A percentile compares a stretch with the other conserved stretches of the same genome.
Evolutionary conservation across 129 eudicot species (phyloP).

Genomic region (Artemisia tridentata): DNA sequence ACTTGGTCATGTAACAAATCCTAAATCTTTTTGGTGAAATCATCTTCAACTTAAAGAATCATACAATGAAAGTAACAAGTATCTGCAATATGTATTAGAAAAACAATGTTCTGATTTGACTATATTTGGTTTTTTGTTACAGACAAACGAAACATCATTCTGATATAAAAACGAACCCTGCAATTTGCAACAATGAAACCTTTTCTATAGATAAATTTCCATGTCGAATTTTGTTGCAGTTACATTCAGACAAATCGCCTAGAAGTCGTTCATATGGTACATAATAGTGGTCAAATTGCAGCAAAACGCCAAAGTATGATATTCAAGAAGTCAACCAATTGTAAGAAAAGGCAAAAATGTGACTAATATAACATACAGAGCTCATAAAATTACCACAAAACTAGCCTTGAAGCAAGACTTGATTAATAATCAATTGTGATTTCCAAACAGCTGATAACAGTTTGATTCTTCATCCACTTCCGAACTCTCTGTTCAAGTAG

Average conservation of each 20-base stretch:
- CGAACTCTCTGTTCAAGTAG: conserved; percentile 87
- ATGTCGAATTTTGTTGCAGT: neutral
- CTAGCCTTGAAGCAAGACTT: neutral
- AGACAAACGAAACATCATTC: neutral
- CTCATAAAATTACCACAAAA: conserved; percentile 9
- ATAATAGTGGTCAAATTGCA: neutral
- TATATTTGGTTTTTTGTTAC: neutral
- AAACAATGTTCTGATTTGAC: neutral
- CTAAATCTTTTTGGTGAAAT: neutral
- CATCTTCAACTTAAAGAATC: neutral
- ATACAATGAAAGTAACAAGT: neutral
- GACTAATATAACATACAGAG: neutral
- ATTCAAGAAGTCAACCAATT: conserved; percentile 20
- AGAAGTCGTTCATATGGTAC: neutral
- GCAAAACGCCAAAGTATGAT: neutral
- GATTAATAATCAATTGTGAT: neutral
- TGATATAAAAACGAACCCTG: neutral
- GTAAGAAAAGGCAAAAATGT: neutral
- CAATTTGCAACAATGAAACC: neutral
- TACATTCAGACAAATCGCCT: neutral
- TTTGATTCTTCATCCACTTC: conserved; percentile 41
- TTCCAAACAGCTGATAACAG: neutral
- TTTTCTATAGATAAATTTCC: neutral
- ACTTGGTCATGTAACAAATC: neutral
- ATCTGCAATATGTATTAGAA: neutral